phyloP scores from a whole-genome alignment of 139 green algal genomes.

The Haematococcus lacustris region DNA sequence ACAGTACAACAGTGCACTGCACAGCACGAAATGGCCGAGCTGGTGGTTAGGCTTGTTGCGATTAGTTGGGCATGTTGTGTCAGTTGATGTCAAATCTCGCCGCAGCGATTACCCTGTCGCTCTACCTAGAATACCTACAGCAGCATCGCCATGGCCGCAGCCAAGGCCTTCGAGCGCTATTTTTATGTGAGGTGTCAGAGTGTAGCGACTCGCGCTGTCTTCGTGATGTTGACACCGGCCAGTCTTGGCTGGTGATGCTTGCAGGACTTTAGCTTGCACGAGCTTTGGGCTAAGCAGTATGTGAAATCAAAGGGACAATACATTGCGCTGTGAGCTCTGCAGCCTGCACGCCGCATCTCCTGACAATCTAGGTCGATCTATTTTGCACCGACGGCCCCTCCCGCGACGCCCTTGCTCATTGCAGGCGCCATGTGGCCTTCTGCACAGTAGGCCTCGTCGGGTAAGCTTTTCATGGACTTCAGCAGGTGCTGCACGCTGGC shows the following conservation, averaged over 20 bases:
- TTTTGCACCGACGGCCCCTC: too few relatives aligned
- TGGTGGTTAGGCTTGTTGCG: too few relatives aligned
- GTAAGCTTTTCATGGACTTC: too few relatives aligned
- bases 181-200: slow-evolving; percentile 8
- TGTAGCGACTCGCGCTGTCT: not conserved
- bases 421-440: slow-evolving; percentile 37
- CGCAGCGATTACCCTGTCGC: too few relatives aligned
- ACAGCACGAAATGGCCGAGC: too few relatives aligned
- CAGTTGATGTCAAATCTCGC: too few relatives aligned
- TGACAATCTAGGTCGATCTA: not conserved
- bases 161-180: slow-evolving; percentile 12
- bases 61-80: too few relatives aligned
- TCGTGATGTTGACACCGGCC: too few relatives aligned
- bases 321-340: slow-evolving; percentile 29
- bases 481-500: too few relatives aligned
- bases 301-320: slow-evolving; percentile 30
- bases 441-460: slow-evolving; percentile 12
- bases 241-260: not conserved
- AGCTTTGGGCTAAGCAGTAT: slow-evolving; percentile 16
- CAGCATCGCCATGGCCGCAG: slow-evolving; percentile 6
- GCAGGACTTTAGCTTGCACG: slow-evolving; percentile 27
- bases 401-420: too few relatives aligned
- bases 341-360: not conserved
- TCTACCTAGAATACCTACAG: too few relatives aligned
- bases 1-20: too few relatives aligned